Conservation (phyloP, 202 grass and related monocot genomes). For the Saccharum hybrid region DNA sequence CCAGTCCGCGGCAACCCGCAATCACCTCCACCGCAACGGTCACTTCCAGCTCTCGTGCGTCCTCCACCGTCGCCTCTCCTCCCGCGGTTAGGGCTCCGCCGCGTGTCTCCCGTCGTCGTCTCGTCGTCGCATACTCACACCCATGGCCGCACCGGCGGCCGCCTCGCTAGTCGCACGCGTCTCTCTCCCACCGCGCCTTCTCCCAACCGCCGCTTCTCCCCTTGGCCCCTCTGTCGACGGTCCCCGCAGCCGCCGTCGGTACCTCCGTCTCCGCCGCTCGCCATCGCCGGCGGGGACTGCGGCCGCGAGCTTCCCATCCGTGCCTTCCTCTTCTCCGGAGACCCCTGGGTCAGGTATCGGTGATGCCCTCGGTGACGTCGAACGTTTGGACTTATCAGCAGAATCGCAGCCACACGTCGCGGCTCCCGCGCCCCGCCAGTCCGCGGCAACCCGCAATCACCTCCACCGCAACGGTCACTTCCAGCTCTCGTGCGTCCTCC, state of each 20-base stretch:
- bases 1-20: no score
- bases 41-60: slow-evolving; percentile 5
- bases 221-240: not conserved
- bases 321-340: slow-evolving; percentile 18
- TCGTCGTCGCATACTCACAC: not conserved
- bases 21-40: not conserved
- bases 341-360: slow-evolving; percentile 31
- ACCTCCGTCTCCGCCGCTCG: slow-evolving; percentile 20
- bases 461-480: slow-evolving; percentile 21
- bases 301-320: slow-evolving; percentile 31
- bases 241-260: not conserved
- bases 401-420: no score
- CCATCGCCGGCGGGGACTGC: not conserved
- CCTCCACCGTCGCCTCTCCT: not conserved
- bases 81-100: slow-evolving; percentile 40
- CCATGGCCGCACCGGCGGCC: slow-evolving; percentile 46
- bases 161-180: slow-evolving; percentile 31
- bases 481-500: not conserved
- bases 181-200: slow-evolving; percentile 6
- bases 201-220: slow-evolving; percentile 13
- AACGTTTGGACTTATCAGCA: no score
- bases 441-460: no score
- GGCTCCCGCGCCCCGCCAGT: no score
- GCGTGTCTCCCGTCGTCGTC: slow-evolving; percentile 38
- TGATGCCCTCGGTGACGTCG: slow-evolving; percentile 55